Evolutionary conservation across 78 protist genomes (phyloP).

Genomic region (Cavenderia fasciculata): DNA sequence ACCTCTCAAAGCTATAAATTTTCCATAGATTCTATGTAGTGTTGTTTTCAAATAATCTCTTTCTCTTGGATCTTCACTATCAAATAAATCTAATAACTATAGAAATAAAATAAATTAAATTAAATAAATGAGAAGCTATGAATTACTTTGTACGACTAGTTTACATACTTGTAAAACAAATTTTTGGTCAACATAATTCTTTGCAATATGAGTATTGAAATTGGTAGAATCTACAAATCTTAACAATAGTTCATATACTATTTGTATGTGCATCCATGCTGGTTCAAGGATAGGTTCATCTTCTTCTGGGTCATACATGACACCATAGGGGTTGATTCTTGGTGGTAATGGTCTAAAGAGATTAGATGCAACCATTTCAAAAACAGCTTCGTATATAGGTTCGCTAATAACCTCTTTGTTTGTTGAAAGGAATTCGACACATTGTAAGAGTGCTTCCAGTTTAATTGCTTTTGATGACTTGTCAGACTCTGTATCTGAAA

Average conservation of each 20-base stretch:
- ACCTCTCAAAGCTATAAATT: constrained; percentile 92
- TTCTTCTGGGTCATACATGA: constrained; percentile 89
- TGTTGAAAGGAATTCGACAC: constrained; percentile 86
- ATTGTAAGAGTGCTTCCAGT: constrained; percentile 88
- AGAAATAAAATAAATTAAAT: background rate
- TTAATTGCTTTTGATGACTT: constrained; percentile 83
- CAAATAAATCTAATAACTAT: constrained; percentile 92
- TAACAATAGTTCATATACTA: constrained; percentile 91
- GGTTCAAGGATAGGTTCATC: constrained; percentile 94
- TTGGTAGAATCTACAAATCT: constrained; percentile 92
- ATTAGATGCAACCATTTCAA: constrained; percentile 91
- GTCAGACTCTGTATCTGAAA: constrained; percentile 75
- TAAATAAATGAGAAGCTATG: background rate
- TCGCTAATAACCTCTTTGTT: constrained; percentile 80
- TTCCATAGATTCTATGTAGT: constrained; percentile 96
- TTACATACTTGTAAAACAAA: constrained; percentile 76
- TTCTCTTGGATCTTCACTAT: constrained; percentile 97
- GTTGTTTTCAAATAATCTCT: constrained; percentile 97
- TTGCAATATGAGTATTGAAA: constrained; percentile 88
- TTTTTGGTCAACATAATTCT: constrained; percentile 81
- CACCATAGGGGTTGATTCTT: constrained; percentile 77
- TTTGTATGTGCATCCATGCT: constrained; percentile 95
- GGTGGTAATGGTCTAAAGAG: constrained; percentile 94
- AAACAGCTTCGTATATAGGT: constrained; percentile 80
- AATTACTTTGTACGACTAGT: too few species aligned